Conservation (phyloP, 2,329 filamentous ascomycete species). For the Aureobasidium sp. region DNA sequence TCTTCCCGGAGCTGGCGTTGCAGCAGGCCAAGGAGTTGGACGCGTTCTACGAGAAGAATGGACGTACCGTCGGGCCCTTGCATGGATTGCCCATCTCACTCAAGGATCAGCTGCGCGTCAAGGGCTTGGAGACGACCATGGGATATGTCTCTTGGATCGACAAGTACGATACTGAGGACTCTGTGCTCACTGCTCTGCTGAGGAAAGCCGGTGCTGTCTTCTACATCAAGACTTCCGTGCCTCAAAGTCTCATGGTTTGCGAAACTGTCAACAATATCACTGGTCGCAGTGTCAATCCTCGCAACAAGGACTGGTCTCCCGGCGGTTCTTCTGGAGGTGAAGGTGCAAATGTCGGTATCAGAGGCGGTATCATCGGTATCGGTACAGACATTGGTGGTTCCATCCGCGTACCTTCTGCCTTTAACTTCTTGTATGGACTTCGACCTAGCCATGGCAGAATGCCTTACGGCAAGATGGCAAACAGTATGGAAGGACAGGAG, state of each 20-base stretch:
- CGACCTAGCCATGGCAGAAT: slow-evolving; percentile 37
- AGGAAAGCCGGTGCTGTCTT: slow-evolving; percentile 45
- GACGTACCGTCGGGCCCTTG: slow-evolving; percentile 29
- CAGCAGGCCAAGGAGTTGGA: slow-evolving; percentile 41
- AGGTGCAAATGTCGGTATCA: slow-evolving; percentile 44
- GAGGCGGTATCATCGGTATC: slow-evolving; percentile 46
- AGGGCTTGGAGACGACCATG: slow-evolving; percentile 42
- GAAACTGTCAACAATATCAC: slow-evolving; percentile 45
- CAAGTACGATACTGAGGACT: slow-evolving; percentile 48
- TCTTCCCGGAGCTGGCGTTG: slow-evolving; percentile 34
- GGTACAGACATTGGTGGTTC: slow-evolving; percentile 47
- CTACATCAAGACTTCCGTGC: slow-evolving; percentile 45
- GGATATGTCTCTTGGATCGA: slow-evolving; percentile 56
- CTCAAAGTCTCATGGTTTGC: slow-evolving; percentile 48
- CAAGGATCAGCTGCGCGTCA: slow-evolving; percentile 16
- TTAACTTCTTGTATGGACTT: slow-evolving; percentile 38
- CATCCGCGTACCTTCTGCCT: slow-evolving; percentile 40
- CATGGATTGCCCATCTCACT: slow-evolving; percentile 18
- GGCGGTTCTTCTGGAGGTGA: slow-evolving; percentile 51
- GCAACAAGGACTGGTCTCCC: slow-evolving; percentile 41
- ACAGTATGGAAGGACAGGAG: slow-evolving; percentile 38
- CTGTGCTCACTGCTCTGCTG: slow-evolving; percentile 50
- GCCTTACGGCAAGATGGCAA: slow-evolving; percentile 34
- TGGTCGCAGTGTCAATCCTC: slow-evolving; percentile 46
- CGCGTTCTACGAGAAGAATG: slow-evolving; percentile 34